Evolutionary conservation across 305 asterid genomes (phyloP).

Genomic region (Rubia balearica): DNA sequence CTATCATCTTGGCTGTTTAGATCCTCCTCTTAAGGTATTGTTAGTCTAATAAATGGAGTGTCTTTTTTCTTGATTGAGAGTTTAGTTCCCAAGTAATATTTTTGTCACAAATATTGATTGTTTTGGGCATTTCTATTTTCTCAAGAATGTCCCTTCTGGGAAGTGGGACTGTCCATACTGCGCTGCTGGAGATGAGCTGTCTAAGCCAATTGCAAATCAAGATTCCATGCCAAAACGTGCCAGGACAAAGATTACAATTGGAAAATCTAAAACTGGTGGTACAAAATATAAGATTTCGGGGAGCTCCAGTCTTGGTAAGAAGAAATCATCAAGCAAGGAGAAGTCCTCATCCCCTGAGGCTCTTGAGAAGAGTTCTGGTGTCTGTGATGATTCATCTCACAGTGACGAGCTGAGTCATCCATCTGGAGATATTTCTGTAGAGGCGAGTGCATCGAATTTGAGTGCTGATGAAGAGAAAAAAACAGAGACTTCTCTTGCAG

Average conservation of each 20-base stretch:
- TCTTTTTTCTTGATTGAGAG: neutral
- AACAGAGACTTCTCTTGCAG: slow-evolving; percentile 20
- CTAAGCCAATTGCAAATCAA: slow-evolving; percentile 34
- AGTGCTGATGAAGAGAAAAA: slow-evolving; percentile 24
- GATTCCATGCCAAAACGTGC: slow-evolving; percentile 57
- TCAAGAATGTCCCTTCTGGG: slow-evolving; percentile 66
- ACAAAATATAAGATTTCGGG: slow-evolving; percentile 36
- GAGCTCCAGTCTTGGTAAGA: slow-evolving; percentile 43
- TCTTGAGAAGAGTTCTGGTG: slow-evolving; percentile 35
- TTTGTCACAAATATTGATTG: neutral
- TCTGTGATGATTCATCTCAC: slow-evolving; percentile 31
- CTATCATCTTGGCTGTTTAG: slow-evolving; percentile 54
- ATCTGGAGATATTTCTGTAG: slow-evolving; percentile 41
- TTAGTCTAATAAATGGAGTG: neutral
- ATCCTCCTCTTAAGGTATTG: slow-evolving; percentile 63
- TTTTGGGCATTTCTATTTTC: slow-evolving; percentile 18
- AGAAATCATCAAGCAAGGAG: slow-evolving; percentile 44
- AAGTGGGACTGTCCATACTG: slow-evolving; percentile 84
- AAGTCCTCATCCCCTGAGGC: slow-evolving; percentile 32
- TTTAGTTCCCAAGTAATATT: neutral
- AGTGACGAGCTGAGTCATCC: slow-evolving; percentile 28
- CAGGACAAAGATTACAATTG: slow-evolving; percentile 49
- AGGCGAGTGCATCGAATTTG: slow-evolving; percentile 29
- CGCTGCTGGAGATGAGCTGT: slow-evolving; percentile 32
- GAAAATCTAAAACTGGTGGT: slow-evolving; percentile 45